Base-by-base conservation (phyloP, 305 asterid species). In the Galium porrigens region DNA sequence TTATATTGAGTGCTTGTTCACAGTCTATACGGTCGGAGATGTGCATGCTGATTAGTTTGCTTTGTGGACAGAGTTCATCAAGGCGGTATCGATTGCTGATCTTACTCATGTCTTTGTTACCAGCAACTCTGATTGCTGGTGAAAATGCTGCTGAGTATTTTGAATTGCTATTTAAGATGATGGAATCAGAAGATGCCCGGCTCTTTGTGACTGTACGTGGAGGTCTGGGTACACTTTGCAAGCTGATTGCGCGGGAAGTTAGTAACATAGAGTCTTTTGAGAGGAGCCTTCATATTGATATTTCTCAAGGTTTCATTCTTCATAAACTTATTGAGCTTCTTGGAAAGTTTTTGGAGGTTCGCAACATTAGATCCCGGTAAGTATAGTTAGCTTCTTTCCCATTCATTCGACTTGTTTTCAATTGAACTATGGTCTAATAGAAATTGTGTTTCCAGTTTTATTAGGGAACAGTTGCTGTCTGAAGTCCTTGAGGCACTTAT, bases 301-400 rank as follows among this genome's bases (percentile, higher is more conserved):
- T 90, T 66, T 90, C 99, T 33, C 99, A 94, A 72, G 99, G 99
- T 20, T 94, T 94, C 76, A 94, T 94, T 73, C 97, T 94, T 73
- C 99, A 90, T 69, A 94, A 90, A 82, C 96, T 94, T 72, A 94
- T 94, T 55, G 99, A 94, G 87, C 92, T 94, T 67, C 96, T 94
- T 61, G 94, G 99, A 41, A 94, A 90, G 78, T 90, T 90, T 78
- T 83, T 94, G 89, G 96, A 94, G 84, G 89, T 94, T 71, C 94
- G 87, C 42, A 94, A 90, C 73, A 85, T 94, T 68, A 88, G 99
- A 84, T 80, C 94, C 66, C 92, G 96, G 99, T 86, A 72, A 65
- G 80, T 74, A 37, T 27, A 30, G 57, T 70, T 46, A 6, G 64
- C 39, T 61, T 25, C 60, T 64, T 64, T 64, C 63, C 37, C 53